Evolutionary conservation across 306 rosid genomes (phyloP), one percentile per base, ranked within the genome.

Genomic region (Datisca glomerata): DNA sequence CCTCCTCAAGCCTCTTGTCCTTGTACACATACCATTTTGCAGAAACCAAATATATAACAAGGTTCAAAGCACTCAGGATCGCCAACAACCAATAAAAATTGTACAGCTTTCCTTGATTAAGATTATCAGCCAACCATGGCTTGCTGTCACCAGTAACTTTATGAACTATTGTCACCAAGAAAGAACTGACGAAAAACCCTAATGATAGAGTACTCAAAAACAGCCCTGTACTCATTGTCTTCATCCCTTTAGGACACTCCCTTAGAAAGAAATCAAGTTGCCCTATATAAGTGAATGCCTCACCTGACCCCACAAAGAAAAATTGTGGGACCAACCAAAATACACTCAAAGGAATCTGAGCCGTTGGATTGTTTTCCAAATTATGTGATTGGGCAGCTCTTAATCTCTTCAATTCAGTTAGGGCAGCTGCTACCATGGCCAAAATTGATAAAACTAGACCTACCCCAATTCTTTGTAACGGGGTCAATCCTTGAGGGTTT

Each of bases 201-300:
- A 89, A 21, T 1, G 97, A 74, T 1, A 89, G 64, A 7, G 97
- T 80, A 59, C 93, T 89, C 63, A 89, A 56, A 44, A 89, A 89
- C 41, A 83, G 49, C 11, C 97, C 97, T 1, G 97, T 89, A 61
- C 97, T 89, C 86, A 80, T 77, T 0, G 97, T 89, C 54, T 89
- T 89, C 97, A 89, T 89, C 43, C 97, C 97, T 46, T 83, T 83
- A 0, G 97, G 97, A 23, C 97, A 89, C 57, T 89, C 97, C 46
- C 93, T 65, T 0, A 89, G 72, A 51, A 89, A 83, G 54, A 89
- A 89, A 18, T 80, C 86, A 2, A 89, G 67, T 33, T 89, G 95
- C 1, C 97, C 97, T 42, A 74, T 76, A 12, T 89, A 89, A 18
- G 65, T 89, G 42, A 83, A 83, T 11, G 97, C 97, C 63, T 89